Evolutionary conservation across 805 yeast species (phyloP), one percentile per base, ranked within the genome.

Genomic region (Komagataella ulmi): DNA sequence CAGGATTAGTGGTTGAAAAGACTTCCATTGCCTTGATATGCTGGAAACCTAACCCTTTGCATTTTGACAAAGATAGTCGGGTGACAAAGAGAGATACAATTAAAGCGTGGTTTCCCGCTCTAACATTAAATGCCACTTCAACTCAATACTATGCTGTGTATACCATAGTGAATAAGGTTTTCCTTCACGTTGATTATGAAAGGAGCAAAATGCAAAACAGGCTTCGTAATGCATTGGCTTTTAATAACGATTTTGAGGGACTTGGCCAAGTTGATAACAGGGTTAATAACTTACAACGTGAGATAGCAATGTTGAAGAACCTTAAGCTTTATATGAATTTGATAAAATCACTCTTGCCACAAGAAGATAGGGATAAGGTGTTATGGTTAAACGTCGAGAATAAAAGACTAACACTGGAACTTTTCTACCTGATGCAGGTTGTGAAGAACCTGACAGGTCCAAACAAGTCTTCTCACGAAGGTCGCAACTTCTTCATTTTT

Each of bases 141-240:
- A 65, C 67, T 46, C 96, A 88, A 59, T 90, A 87, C 62, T 73
- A 73, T 56, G 73, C 88, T 0, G 64, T 88, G 10, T 85, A 80
- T 60, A 72, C 77, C 14, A 78, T 89, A 44, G 70, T 77, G 0
- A 72, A 78, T 57, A 81, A 83, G 51, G 66, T 90, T 47, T 60
- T 91, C 53, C 71, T 87, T 40, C 88, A 87, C 60, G 71, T 79
- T 5, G 96, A 88, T 56, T 95, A 96, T 4, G 73, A 76, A 56
- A 74, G 77, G 47, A 77, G 78, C 54, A 68, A 70, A 43, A 63
- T 83, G 46, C 73, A 75, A 40, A 83, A 85, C 51, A 74, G 75
- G 44, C 70, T 87, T 30, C 40, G 40, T 10, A 82, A 81, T 52
- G 83, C 84, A 56, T 67, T 88, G 59, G 69, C 80, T 46, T 72